Conservation (phyloP, 345 rosid species). For the Ricinus communis region DNA sequence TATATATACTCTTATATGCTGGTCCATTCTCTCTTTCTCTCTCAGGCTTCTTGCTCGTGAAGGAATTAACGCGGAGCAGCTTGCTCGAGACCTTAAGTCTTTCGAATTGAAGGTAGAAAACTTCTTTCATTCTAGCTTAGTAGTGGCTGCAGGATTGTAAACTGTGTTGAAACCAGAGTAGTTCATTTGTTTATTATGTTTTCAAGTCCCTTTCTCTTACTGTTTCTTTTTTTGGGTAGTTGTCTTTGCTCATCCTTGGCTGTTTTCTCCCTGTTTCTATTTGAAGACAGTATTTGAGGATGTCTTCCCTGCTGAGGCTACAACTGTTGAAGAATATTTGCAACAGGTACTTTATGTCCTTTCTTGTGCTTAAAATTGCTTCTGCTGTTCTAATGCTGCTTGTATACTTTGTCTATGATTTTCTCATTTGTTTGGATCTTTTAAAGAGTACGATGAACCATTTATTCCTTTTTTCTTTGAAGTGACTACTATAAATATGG, state of each 20-base stretch:
- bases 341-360: constrained; percentile 63
- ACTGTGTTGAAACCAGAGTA: not conserved
- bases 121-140: not conserved
- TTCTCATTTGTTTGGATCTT: constrained; percentile 1
- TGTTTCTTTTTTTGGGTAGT: constrained; percentile 16
- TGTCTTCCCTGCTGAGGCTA: constrained; percentile 96
- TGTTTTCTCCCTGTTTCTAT: constrained; percentile 9
- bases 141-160: constrained; percentile 9
- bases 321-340: constrained; percentile 89
- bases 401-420: not conserved
- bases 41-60: constrained; percentile 91
- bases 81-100: constrained; percentile 91
- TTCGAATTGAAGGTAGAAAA: constrained; percentile 81
- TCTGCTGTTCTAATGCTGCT: not conserved
- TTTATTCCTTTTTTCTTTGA: too few species aligned
- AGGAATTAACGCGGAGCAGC: constrained; percentile 97
- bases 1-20: too few species aligned
- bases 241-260: not conserved
- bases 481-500: not conserved
- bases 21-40: not conserved
- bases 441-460: not conserved
- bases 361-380: not conserved
- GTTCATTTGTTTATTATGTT: not conserved
- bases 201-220: not conserved
- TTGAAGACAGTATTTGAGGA: constrained; percentile 89